A percentile compares a stretch with the other conserved stretches of the same genome.
Conservation (phyloP, 768 basidiomycete species). For the Suillus variegatus region DNA sequence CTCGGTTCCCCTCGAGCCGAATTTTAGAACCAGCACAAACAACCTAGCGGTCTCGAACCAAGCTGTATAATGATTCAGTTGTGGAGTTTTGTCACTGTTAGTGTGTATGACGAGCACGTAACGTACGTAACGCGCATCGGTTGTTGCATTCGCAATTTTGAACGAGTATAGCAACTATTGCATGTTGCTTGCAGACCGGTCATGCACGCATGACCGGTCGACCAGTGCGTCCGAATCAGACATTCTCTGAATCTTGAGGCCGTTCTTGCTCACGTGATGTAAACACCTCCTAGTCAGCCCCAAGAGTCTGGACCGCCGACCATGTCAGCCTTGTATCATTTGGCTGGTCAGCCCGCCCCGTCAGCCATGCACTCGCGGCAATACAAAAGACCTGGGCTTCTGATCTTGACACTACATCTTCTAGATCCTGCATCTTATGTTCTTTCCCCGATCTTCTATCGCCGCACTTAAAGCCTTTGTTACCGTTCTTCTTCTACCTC, state of each 20-base stretch:
- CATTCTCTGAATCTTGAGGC: background rate
- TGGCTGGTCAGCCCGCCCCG: slow-evolving; percentile 10
- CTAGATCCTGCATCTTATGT: background rate
- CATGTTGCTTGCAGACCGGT: background rate
- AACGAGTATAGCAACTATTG: background rate
- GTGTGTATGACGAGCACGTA: background rate
- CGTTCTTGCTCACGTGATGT: background rate
- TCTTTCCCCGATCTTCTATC: background rate
- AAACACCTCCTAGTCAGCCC: slow-evolving; percentile 4
- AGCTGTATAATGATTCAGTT: background rate
- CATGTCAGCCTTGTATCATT: background rate
- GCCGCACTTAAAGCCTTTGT: slow-evolving; percentile 6
- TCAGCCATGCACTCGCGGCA: slow-evolving; percentile 16
- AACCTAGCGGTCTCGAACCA: background rate
- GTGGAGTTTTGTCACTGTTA: background rate
- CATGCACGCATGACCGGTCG: background rate
- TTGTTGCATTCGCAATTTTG: background rate
- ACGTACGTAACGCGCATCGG: background rate
- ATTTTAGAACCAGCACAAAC: background rate
- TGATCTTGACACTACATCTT: background rate
- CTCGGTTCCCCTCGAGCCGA: background rate
- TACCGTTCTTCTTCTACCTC: slow-evolving; percentile 9
- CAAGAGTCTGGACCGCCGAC: background rate
- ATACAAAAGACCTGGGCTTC: slow-evolving; percentile 9
- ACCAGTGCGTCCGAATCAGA: background rate